Percentiles rank a stretch among this genome's conserved stretches.
These are phyloP conservation scores for Emmonsia crescens DNA, from an alignment of 2,329 filamentous ascomycete species.

Conservation along the genomic window DNA sequence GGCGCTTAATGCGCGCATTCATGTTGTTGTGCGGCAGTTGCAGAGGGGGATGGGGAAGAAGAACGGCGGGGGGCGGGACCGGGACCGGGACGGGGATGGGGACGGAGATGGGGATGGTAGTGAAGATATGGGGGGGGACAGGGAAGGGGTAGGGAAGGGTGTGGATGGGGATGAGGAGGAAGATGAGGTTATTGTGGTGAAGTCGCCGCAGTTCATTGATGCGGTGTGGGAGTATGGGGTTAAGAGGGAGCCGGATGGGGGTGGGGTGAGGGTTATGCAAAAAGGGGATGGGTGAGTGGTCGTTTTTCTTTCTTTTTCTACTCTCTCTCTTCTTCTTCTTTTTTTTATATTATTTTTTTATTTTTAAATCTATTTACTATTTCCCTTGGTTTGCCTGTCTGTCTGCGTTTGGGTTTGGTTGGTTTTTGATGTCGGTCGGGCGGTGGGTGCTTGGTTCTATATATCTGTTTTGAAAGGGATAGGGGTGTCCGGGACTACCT, in stretches of 20 bases:
- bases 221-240: conserved; percentile 85
- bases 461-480: not conserved
- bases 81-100: not conserved
- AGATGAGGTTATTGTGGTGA: conserved; percentile 66
- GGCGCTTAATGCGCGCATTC: conserved; percentile 53
- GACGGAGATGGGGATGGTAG: conserved; percentile 7
- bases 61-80: not conserved
- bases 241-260: conserved; percentile 55
- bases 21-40: conserved; percentile 47
- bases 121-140: conserved; percentile 50
- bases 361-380: not conserved
- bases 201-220: conserved; percentile 80
- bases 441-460: not conserved
- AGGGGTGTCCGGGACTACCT: not conserved
- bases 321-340: no score
- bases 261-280: conserved; percentile 73
- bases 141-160: no score
- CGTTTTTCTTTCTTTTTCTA: conserved; percentile 36
- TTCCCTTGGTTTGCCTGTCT: no score
- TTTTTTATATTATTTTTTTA: no score
- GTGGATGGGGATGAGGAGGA: conserved; percentile 19
- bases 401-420: no score
- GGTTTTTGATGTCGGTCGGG: not conserved
- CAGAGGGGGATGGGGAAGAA: conserved; percentile 22
- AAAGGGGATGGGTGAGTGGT: conserved; percentile 28